A percentile compares a stretch with the other conserved stretches of the same genome.
phyloP scores from a whole-genome alignment of 106 monocot species.

The Dendrobium chrysotoxum region DNA sequence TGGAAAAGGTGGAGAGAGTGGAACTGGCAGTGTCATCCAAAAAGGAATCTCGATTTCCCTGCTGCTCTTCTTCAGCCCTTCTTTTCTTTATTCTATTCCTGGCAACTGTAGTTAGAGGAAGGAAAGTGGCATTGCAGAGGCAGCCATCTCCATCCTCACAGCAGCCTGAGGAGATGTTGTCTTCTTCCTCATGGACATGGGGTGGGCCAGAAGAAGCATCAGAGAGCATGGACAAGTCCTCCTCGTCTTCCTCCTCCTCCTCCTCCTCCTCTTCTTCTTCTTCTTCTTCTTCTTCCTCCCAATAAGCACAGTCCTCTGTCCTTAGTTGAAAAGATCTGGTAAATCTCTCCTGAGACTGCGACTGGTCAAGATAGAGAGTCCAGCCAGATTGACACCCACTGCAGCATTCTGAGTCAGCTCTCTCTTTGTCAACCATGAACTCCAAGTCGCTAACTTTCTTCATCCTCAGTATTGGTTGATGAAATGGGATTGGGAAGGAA shows the following conservation, averaged over 20 bases:
- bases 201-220: slow-evolving; percentile 97
- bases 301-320: neutral
- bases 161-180: neutral
- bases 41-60: neutral
- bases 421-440: slow-evolving; percentile 9
- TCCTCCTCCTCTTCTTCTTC: slow-evolving; percentile 55
- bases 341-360: slow-evolving; percentile 27
- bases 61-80: slow-evolving; percentile 19
- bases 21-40: slow-evolving; percentile 93
- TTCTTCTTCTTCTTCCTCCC: slow-evolving; percentile 27
- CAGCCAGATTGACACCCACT: slow-evolving; percentile 91
- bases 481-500: neutral
- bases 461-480: slow-evolving; percentile 6
- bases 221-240: slow-evolving; percentile 87
- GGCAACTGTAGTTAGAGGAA: neutral
- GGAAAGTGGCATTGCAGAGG: slow-evolving; percentile 9
- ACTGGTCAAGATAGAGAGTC: slow-evolving; percentile 76
- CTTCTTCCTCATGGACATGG: slow-evolving; percentile 30
- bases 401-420: slow-evolving; percentile 48
- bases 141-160: neutral
- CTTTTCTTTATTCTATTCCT: slow-evolving; percentile 30
- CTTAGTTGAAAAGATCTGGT: neutral
- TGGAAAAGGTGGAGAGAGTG: slow-evolving; percentile 39
- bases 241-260: slow-evolving; percentile 48
- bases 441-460: neutral